Percentiles rank a stretch among this genome's conserved stretches.
These are phyloP conservation scores for Kluyveromyces lactis DNA, from an alignment of 805 yeast genomes.

Conservation along the genomic window DNA sequence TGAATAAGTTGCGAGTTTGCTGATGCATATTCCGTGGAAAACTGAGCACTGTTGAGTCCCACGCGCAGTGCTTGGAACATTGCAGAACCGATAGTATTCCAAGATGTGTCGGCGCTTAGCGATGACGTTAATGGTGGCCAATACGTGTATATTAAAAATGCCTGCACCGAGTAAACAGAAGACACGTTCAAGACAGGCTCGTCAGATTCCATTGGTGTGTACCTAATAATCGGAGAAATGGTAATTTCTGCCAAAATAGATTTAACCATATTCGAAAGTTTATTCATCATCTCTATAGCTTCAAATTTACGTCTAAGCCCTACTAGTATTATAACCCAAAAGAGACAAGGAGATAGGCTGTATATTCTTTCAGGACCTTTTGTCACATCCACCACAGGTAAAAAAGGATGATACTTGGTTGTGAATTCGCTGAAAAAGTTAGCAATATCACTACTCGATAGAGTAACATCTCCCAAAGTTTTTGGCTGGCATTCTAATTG, in stretches of 20 bases:
- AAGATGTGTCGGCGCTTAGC: conserved; percentile 87
- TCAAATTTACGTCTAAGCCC: conserved; percentile 57
- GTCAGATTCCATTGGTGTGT: conserved; percentile 67
- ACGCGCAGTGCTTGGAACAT: conserved; percentile 86
- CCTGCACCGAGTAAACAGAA: conserved; percentile 90
- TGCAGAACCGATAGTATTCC: conserved; percentile 93
- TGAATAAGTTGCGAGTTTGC: conserved; percentile 37
- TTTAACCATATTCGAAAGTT: conserved; percentile 62
- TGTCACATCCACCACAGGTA: conserved; percentile 79
- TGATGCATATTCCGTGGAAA: conserved; percentile 43
- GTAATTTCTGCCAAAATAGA: conserved; percentile 78
- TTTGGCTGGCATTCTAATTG: conserved; percentile 55
- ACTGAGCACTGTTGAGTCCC: conserved; percentile 80
- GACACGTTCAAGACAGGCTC: conserved; percentile 82
- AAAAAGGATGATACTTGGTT: conserved; percentile 67
- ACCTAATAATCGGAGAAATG: conserved; percentile 82
- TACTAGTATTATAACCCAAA: conserved; percentile 88
- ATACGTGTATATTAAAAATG: conserved; percentile 74
- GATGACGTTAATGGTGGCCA: conserved; percentile 98
- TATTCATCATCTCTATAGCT: conserved; percentile 40
- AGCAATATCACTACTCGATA: conserved; percentile 53
- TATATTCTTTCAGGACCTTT: conserved; percentile 79
- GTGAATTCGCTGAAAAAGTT: conserved; percentile 63
- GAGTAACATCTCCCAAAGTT: conserved; percentile 56
- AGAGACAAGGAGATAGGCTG: conserved; percentile 74